Percentiles rank a stretch among this genome's conserved stretches.
Conservation (phyloP, 768 basidiomycete species). For the Psilocybe cubensis region DNA sequence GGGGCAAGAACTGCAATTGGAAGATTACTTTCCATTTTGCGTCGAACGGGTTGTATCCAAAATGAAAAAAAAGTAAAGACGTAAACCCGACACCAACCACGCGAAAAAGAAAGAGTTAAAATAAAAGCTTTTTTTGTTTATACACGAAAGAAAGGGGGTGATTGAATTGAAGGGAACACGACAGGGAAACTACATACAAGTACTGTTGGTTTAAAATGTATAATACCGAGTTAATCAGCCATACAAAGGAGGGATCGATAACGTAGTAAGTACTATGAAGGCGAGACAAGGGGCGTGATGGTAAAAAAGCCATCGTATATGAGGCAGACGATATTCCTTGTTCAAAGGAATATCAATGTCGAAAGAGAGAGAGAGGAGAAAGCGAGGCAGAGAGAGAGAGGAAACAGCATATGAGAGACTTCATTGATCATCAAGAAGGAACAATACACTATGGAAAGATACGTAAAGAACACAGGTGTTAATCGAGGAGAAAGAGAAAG, state of each 20-base stretch:
- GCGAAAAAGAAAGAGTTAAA: background rate
- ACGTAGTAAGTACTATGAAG: constrained; percentile 7
- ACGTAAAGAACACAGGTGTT: constrained; percentile 2
- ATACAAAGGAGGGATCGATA: constrained; percentile 17
- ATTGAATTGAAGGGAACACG: background rate
- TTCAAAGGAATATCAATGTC: constrained; percentile 2
- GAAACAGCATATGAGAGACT: constrained; percentile 2
- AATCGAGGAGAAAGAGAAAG: background rate
- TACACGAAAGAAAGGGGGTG: constrained; percentile 1
- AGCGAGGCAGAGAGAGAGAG: background rate
- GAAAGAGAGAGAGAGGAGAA: background rate
- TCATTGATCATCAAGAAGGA: constrained; percentile 7
- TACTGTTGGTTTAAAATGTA: constrained; percentile 15
- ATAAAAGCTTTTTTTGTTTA: background rate
- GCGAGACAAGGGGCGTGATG: background rate
- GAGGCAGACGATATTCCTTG: constrained; percentile 6
- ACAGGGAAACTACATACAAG: constrained; percentile 1
- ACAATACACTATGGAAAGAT: constrained; percentile 5
- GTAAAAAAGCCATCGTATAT: constrained; percentile 11
- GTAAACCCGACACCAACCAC: background rate
- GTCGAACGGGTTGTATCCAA: too few relatives aligned
- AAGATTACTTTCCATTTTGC: background rate
- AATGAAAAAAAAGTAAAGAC: background rate
- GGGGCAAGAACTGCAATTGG: constrained; percentile 4
- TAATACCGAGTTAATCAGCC: constrained; percentile 22